Percentiles rank a stretch among this genome's conserved stretches.
These are phyloP conservation scores for Candida sp. DNA, from an alignment of 1,139 yeast genomes.

Conservation along the genomic window DNA sequence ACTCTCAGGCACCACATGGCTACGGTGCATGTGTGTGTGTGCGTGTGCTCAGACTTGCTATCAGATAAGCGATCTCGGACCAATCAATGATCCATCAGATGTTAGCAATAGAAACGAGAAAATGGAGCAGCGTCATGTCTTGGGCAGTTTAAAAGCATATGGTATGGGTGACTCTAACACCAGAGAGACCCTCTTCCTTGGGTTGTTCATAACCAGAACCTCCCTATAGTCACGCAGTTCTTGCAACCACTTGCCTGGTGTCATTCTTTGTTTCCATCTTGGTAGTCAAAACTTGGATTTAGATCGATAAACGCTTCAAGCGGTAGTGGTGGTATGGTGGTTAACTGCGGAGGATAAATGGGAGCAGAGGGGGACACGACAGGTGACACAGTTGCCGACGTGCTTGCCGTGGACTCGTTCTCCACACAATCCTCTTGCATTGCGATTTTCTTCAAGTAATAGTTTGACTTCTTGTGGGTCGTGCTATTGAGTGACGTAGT, in stretches of 20 bases:
- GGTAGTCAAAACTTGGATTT: neutral
- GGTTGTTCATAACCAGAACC: no score
- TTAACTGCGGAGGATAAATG: neutral
- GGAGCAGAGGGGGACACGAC: neutral
- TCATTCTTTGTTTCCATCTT: neutral
- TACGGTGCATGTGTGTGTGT: no score
- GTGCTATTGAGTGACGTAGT: neutral
- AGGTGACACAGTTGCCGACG: neutral
- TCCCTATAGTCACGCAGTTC: no score
- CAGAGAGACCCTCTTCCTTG: no score
- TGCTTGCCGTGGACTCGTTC: slow-evolving; percentile 15
- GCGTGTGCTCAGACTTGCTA: no score
- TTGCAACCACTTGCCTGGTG: neutral
- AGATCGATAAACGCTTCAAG: neutral
- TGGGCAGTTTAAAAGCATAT: no score
- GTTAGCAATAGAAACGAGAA: no score
- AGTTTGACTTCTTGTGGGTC: slow-evolving; percentile 16
- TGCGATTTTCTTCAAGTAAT: slow-evolving; percentile 37
- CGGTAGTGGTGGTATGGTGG: neutral
- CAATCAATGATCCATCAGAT: no score
- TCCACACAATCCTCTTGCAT: slow-evolving; percentile 48
- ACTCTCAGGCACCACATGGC: no score
- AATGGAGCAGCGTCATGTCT: no score
- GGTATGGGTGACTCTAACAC: no score
- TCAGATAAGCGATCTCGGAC: no score